These are phyloP conservation scores for Monosporascus sp. DNA, from an alignment of 2,329 filamentous ascomycete genomes.

Conservation along the genomic window DNA sequence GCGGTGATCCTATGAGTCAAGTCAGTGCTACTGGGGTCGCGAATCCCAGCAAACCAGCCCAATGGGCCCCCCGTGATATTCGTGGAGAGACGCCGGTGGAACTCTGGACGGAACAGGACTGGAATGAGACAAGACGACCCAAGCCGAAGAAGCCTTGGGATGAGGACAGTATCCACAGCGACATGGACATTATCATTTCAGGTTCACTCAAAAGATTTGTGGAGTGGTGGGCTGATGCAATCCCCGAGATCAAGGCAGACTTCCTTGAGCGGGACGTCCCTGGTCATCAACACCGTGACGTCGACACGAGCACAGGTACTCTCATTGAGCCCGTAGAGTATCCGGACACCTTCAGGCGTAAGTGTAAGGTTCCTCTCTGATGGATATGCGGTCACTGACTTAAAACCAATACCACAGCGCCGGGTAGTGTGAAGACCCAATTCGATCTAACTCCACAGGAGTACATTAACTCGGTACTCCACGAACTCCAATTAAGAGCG, in stretches of 20 bases:
- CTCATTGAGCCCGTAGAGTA: conserved; percentile 29
- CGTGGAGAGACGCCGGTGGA: neutral
- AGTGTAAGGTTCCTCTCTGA: neutral
- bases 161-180: neutral
- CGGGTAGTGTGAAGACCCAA: neutral
- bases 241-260: conserved; percentile 10
- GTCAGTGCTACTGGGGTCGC: neutral
- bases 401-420: neutral
- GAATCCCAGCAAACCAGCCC: neutral
- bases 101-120: neutral
- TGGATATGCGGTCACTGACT: neutral
- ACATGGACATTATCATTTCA: neutral
- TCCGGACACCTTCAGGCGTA: conserved; percentile 22
- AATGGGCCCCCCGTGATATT: neutral
- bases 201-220: conserved; percentile 5
- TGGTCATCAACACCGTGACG: conserved; percentile 27
- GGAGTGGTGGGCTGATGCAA: conserved; percentile 10
- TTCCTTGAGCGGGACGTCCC: conserved; percentile 27
- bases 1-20: neutral
- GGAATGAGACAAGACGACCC: neutral
- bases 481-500: conserved; percentile 8
- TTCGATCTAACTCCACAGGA: neutral
- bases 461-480: neutral
- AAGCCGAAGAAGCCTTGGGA: neutral
- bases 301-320: conserved; percentile 32